Evolutionary conservation across 2,329 filamentous ascomycete species (phyloP).

Genomic region (Endocalyx cinctus): DNA sequence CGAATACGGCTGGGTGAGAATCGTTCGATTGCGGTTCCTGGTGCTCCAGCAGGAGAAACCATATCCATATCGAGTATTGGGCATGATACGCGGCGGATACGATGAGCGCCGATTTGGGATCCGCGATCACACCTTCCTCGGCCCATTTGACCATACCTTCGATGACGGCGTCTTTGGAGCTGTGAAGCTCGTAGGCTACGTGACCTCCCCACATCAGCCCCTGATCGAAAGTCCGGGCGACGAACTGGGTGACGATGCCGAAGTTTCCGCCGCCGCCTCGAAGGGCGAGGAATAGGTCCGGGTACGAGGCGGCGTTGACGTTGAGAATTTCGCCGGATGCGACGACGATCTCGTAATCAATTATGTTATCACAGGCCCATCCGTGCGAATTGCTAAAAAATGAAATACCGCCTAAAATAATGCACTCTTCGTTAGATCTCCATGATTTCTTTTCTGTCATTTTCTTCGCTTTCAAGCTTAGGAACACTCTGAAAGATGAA

Average conservation of each 20-base stretch:
- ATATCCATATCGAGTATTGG: slow-evolving; percentile 8
- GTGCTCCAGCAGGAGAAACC: slow-evolving; percentile 5
- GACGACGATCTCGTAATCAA: slow-evolving; percentile 27
- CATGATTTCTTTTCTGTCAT: too few species aligned
- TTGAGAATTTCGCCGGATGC: slow-evolving; percentile 14
- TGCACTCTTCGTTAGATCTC: too few species aligned
- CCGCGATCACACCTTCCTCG: slow-evolving; percentile 4
- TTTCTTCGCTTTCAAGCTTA: too few species aligned
- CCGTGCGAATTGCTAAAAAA: slow-evolving; percentile 26
- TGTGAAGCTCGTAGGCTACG: slow-evolving; percentile 8
- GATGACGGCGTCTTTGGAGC: slow-evolving; percentile 4
- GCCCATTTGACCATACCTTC: slow-evolving; percentile 6
- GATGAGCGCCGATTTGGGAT: slow-evolving; percentile 12
- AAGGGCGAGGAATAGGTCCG: slow-evolving; percentile 31
- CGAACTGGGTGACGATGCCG: slow-evolving; percentile 13
- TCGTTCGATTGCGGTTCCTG: slow-evolving; percentile 8
- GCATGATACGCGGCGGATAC: slow-evolving; percentile 9
- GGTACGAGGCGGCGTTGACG: slow-evolving; percentile 20
- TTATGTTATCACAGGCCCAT: slow-evolving; percentile 30
- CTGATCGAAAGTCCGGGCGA: slow-evolving; percentile 6
- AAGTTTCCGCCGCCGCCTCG: slow-evolving; percentile 15
- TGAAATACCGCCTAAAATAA: slow-evolving; percentile 25
- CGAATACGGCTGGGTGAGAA: slow-evolving; percentile 14
- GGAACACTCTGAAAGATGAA: too few species aligned
- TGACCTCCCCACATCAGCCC: slow-evolving; percentile 12